These are phyloP conservation scores for Barnettozyma sp. DNA, from an alignment of 805 yeast species.

Conservation along the genomic window DNA sequence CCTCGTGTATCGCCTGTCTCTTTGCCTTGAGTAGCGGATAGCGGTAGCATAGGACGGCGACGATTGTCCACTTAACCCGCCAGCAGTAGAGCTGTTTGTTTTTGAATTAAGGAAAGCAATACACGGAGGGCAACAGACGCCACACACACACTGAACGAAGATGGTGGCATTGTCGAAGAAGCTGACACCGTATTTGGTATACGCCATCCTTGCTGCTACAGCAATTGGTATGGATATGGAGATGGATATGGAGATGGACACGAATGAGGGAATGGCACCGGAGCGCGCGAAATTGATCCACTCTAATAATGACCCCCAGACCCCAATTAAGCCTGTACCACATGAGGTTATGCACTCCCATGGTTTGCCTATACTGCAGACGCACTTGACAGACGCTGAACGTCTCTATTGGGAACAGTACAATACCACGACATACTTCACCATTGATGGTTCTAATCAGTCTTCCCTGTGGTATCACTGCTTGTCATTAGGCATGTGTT, in stretches of 20 bases:
- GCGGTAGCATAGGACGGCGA: too few species aligned
- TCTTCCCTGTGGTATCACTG: conserved; percentile 51
- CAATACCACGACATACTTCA: conserved; percentile 71
- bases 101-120: too few species aligned
- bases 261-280: conserved; percentile 5
- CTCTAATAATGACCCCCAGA: too few species aligned
- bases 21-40: too few species aligned
- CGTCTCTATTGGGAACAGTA: conserved; percentile 70
- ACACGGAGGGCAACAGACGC: too few species aligned
- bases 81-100: too few species aligned
- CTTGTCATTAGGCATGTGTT: conserved; percentile 34
- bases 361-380: conserved; percentile 67
- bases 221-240: conserved; percentile 14
- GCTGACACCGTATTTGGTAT: background rate
- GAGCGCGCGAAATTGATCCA: too few species aligned
- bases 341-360: conserved; percentile 47
- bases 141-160: background rate
- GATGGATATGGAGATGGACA: conserved; percentile 21
- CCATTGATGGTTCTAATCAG: conserved; percentile 42
- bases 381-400: conserved; percentile 64
- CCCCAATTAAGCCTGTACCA: conserved; percentile 37
- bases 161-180: background rate
- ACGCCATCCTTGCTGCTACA: conserved; percentile 1
- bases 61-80: too few species aligned
- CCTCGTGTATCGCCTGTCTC: too few species aligned